Base-by-base conservation (phyloP, 192 early-diverging fungal species). In the Entomortierella beljakovae region DNA sequence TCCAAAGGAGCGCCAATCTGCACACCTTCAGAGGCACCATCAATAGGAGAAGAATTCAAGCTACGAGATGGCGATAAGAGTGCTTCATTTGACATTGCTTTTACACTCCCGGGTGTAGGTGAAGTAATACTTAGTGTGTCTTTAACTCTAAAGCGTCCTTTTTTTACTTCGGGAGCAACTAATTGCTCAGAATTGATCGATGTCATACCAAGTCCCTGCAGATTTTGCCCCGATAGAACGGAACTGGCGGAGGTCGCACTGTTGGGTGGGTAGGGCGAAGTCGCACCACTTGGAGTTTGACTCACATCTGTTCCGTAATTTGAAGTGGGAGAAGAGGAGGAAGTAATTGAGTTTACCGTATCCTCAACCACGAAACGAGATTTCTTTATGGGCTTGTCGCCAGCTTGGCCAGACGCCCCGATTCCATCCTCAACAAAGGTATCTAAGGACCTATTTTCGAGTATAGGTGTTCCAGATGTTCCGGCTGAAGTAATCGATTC, bases 91-190 rank as follows among this genome's bases (percentile, higher is more conserved):
- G 46, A 37, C n/a, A 33, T 29, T 23, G 53, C 18, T 16, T 62
- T 79, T 9, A 65, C 28, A 40, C 40, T 70, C 6, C 56, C 42
- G 10, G 68, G 75, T 2, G 61, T 50, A 26, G 75, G 75, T 1
- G 75, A 69, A 3, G 75, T 43, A 11, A 70, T 70, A 33, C 55
- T 70, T 0, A 62, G 64, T 0, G 75, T 83, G 46, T 85, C 85
- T 13, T 75, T 87, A 43, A 94, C 90, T 80, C 89, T 89, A 54
- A 94, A 94, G 38, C 93, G 82, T n/a, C 93, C 93, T 54, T 92
- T 94, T 64, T 83, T 88, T 6, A 92, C 85, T 73, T 89, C 75
- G 43, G 63, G 75, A 8, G 59, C 57, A 22, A 10, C n/a, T 18
- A 22, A 16, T 16, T 40, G 43, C 9, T 65, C 75, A n/a, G 15